phyloP scores from a whole-genome alignment of 257 asterid genomes.

The Striga asiatica region DNA sequence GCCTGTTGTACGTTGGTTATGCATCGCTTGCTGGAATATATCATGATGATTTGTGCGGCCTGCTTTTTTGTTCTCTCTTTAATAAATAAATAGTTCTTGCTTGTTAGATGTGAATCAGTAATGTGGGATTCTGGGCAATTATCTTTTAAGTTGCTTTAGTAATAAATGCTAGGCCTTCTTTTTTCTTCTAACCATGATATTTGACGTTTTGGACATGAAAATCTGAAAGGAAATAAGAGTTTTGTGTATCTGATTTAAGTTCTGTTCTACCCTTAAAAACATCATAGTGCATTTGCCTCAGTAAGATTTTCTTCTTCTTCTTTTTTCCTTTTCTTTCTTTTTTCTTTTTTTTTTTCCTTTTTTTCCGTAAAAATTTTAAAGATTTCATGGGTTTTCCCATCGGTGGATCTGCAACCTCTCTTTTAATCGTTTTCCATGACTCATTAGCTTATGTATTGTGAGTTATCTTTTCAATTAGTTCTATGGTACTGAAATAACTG shows the following conservation, averaged over 20 bases:
- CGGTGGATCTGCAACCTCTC: constrained; percentile 2
- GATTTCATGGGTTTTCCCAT: neutral
- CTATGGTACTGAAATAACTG: neutral
- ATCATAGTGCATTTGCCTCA: no score
- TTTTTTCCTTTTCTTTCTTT: no score
- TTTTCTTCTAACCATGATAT: neutral
- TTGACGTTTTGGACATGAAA: neutral
- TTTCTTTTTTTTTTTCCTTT: no score
- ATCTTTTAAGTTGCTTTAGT: no score
- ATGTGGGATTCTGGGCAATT: no score
- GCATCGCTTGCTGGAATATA: neutral
- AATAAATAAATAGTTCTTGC: no score
- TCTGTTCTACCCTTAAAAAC: neutral
- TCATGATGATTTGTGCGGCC: no score
- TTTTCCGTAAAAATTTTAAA: neutral
- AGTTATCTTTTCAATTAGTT: neutral
- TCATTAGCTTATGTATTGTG: neutral
- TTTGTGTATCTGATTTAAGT: neutral
- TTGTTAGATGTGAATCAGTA: no score
- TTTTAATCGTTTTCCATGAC: neutral
- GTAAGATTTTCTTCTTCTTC: no score
- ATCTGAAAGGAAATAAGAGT: neutral
- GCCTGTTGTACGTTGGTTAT: neutral
- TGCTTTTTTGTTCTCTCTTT: no score
- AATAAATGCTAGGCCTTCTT: neutral